Evolutionary conservation across 306 rosid genomes (phyloP), one percentile per base, ranked within the genome.

Genomic region (Trichosanthes truncata): DNA sequence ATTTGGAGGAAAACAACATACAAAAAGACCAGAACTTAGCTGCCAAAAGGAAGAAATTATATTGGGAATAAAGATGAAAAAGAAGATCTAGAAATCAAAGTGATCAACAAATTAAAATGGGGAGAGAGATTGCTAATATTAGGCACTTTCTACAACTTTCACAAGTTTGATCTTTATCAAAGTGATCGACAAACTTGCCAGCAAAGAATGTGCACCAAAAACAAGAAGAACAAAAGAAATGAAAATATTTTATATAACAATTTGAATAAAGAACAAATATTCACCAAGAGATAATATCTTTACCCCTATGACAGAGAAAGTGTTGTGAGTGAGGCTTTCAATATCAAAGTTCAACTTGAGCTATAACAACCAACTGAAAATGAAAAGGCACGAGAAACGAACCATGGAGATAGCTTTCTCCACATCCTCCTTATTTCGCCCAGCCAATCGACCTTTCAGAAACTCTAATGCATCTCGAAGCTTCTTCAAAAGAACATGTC

Each of bases 341-440:
- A 75, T 45, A 79, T 48, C 74, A 78, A 85, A 76, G 38, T 78
- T 77, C n/a, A 71, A 67, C 49, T 10, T 45, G 36, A 45, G 21
- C 59, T 72, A 46, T 45, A 46, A 25, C 59, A 57, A 84, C 48
- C 36, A 36, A 36, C n/a, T 38, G 38, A 79, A 35, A 36, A 43
- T 60, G 48, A 25, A 14, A 46, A 72, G 57, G 40, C 41, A 14
- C 2, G 15, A 53, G 41, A 79, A 80, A 87, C 94, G 6, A 87
- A 95, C 98, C 98, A 95, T 91, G 43, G 98, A 90, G 79, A 92
- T 95, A 85, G 98, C 97, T 85, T 89, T 89, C 90, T 91, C 97
- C 75, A 95, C 98, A 84, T 90, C 98, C 90, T 95, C 98, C 88
- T 91, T 95, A 81, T 90, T 81, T 80, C 85, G 88, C 79, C 97